Evolutionary conservation across 768 basidiomycete genomes (phyloP), one percentile per base, ranked within the genome.

Genomic region (Mycena kentingensis): DNA sequence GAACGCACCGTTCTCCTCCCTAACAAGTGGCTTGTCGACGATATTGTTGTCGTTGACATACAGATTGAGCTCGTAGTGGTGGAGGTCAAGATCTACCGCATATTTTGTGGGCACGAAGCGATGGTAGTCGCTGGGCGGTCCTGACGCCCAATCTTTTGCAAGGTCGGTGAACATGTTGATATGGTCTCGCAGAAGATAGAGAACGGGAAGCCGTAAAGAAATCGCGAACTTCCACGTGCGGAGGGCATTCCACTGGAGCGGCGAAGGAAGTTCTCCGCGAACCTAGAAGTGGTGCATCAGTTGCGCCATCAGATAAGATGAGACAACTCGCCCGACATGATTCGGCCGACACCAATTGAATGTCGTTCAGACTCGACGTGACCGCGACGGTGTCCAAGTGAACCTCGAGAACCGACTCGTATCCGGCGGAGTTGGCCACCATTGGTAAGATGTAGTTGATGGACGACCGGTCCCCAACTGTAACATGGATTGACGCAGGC

Each of bases 11-110:
- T 98, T 98, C 60, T 93, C 89, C n/a, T 93, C 88, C 50, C 71
- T 73, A 51, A 85, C 73, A 28, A 86, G 71, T 3, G 94, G 93
- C 55, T 88, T 90, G 73, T 97, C 93, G 44, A 98, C 90, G 64
- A 98, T 92, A 64, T 98, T 98, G 64, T 93, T 93, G 68, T 98
- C 96, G 64, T 98, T 98, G 46, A 90, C 83, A 64, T 91, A 95
- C 22, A 90, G 66, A 60, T 88, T 87, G 44, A 96, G 65, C 52
- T 82, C 79, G 68, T 85, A 95, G 62, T 92, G 84, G 64, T 85
- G 77, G 52, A 98, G 68, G 50, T 84, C 77, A 42, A 97, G 58
- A 43, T 87, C 76, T 57, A 95, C 69, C 15, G 68, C 67, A 69
- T 98, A 98, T 6, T 84, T 64, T 67, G 81, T 92, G 0, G 96